Percentiles rank a stretch among this genome's conserved stretches.
Evolutionary conservation across 352 stramenopile species (phyloP).

Genomic region (Phytopythium mirpurense): DNA sequence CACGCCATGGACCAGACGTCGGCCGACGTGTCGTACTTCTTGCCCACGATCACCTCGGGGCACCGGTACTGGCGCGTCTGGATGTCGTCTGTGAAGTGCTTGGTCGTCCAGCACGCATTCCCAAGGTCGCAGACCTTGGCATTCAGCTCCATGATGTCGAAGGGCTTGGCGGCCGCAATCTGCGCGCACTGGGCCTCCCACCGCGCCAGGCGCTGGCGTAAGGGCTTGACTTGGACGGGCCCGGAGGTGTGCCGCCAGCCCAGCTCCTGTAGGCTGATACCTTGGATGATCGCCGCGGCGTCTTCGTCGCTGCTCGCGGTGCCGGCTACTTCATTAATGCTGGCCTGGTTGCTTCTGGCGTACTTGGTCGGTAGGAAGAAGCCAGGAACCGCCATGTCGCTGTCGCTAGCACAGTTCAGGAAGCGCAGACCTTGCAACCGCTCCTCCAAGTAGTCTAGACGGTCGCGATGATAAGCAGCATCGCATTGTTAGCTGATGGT

Average conservation of each 20-base stretch:
- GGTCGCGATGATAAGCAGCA: background rate
- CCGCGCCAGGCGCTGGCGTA: slow-evolving; percentile 24
- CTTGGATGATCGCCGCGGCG: slow-evolving; percentile 32
- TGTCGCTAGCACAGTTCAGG: slow-evolving; percentile 29
- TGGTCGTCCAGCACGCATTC: slow-evolving; percentile 99
- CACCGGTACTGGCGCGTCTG: slow-evolving; percentile 99
- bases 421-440: slow-evolving; percentile 39
- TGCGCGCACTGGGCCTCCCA: slow-evolving; percentile 40
- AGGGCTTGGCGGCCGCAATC: slow-evolving; percentile 30
- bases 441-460: slow-evolving; percentile 37
- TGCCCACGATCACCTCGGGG: slow-evolving; percentile 96
- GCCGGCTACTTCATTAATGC: background rate
- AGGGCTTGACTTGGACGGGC: slow-evolving; percentile 14
- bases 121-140: slow-evolving; percentile 97
- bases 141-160: slow-evolving; percentile 60
- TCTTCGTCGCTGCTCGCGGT: background rate
- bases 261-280: slow-evolving; percentile 29
- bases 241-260: background rate
- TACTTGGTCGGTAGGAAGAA: slow-evolving; percentile 44
- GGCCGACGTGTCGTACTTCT: slow-evolving; percentile 97
- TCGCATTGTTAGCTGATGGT: background rate
- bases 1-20: slow-evolving; percentile 99
- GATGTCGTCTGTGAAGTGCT: slow-evolving; percentile 99
- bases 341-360: background rate
- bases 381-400: slow-evolving; percentile 42